These are phyloP conservation scores for Neoscytalidium dimidiatum DNA, from an alignment of 2,329 filamentous ascomycete genomes.

Conservation along the genomic window DNA sequence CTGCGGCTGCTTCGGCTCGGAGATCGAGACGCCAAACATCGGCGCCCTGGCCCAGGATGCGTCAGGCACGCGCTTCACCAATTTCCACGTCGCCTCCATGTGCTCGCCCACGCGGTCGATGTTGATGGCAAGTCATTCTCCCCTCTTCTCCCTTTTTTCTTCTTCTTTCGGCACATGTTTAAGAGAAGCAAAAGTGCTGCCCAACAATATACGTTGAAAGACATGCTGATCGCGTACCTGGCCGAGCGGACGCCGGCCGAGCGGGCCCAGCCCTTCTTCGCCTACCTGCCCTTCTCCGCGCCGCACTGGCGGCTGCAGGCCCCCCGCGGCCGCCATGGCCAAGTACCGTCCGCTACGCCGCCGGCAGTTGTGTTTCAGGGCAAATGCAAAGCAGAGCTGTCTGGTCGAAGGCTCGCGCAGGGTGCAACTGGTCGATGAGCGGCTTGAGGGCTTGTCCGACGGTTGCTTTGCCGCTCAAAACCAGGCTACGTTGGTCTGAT, in stretches of 20 bases:
- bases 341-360: slow-evolving; percentile 61
- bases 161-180: not conserved
- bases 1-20: slow-evolving; percentile 59
- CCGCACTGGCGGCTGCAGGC: slow-evolving; percentile 66
- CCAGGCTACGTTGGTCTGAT: too few species aligned
- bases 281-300: slow-evolving; percentile 62
- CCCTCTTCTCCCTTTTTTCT: slow-evolving; percentile 27
- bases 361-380: too few species aligned
- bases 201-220: too few species aligned
- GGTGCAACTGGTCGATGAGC: too few species aligned
- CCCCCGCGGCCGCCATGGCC: slow-evolving; percentile 53
- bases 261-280: slow-evolving; percentile 56
- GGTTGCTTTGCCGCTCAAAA: too few species aligned
- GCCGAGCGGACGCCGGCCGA: slow-evolving; percentile 37
- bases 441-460: too few species aligned
- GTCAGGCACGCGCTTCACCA: slow-evolving; percentile 59
- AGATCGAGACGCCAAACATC: slow-evolving; percentile 62
- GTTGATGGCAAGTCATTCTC: slow-evolving; percentile 50
- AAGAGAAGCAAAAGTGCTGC: not conserved
- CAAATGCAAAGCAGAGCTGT: too few species aligned
- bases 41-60: slow-evolving; percentile 50
- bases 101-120: slow-evolving; percentile 67
- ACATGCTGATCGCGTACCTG: slow-evolving; percentile 41
- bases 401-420: too few species aligned
- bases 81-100: slow-evolving; percentile 65